Conservation (phyloP, 2,329 filamentous ascomycete species). For the Achaetomium macrosporum region DNA sequence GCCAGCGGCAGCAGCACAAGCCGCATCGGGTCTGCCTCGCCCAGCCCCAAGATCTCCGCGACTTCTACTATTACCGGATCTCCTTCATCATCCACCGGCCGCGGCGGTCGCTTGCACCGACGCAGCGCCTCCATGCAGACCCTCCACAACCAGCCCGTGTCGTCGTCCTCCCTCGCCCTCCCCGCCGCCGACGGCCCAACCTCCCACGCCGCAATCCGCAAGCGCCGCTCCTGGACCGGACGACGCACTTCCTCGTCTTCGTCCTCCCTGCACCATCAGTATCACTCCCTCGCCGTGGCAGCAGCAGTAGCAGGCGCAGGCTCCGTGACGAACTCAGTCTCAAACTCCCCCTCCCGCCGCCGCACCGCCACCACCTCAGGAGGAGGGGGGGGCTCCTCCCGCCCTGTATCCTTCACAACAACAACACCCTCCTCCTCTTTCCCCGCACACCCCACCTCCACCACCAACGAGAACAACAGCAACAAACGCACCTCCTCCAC, state of each 20-base stretch:
- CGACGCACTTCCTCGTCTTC: slow-evolving; percentile 9
- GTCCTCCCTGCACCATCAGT: slow-evolving; percentile 6
- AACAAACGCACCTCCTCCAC: background rate
- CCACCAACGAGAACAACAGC: no score
- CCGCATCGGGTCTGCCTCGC: slow-evolving; percentile 4
- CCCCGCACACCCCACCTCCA: no score
- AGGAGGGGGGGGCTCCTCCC: no score
- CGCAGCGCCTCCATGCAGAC: slow-evolving; percentile 27
- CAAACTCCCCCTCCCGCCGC: background rate
- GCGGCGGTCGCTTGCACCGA: slow-evolving; percentile 12
- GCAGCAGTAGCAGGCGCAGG: background rate
- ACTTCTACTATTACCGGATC: background rate
- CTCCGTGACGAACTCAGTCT: background rate
- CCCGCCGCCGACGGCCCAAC: background rate
- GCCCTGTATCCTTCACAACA: background rate
- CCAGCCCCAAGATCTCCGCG: background rate
- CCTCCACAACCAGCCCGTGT: slow-evolving; percentile 13
- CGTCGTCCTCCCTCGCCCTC: background rate
- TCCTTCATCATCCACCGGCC: background rate
- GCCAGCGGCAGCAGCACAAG: slow-evolving; percentile 21
- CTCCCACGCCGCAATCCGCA: slow-evolving; percentile 27
- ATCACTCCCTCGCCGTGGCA: background rate
- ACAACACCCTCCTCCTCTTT: background rate
- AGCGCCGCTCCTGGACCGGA: slow-evolving; percentile 34
- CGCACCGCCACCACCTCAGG: background rate